phyloP scores from a whole-genome alignment of 2,329 filamentous ascomycete genomes.

The Bipolaris zeicola region DNA sequence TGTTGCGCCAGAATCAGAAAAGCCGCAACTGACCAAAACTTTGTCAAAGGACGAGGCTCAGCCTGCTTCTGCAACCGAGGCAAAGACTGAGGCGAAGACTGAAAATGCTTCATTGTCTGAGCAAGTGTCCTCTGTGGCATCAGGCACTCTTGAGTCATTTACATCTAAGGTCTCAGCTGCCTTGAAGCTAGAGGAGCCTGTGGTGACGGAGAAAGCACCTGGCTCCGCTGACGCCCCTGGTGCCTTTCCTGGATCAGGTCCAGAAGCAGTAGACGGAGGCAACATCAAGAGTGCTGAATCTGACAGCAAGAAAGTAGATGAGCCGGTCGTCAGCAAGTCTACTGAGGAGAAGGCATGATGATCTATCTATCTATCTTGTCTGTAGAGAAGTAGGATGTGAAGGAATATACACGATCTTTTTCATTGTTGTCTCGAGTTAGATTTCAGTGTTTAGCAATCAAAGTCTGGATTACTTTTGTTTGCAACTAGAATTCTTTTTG shows the following conservation, averaged over 20 bases:
- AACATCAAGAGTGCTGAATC: conserved; percentile 4
- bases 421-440: no score
- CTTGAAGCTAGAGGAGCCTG: conserved; percentile 14
- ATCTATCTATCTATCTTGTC: no score
- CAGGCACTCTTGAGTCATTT: conserved; percentile 4
- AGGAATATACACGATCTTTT: no score
- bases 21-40: conserved; percentile 10
- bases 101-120: conserved; percentile 3
- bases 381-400: neutral
- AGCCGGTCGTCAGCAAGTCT: neutral
- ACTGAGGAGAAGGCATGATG: conserved; percentile 4
- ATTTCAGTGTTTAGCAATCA: no score
- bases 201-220: conserved; percentile 16
- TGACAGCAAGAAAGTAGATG: conserved; percentile 14
- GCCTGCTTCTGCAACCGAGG: conserved; percentile 5
- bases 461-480: no score
- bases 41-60: conserved; percentile 11
- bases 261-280: conserved; percentile 11
- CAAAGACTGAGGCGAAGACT: neutral
- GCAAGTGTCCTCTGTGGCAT: conserved; percentile 5
- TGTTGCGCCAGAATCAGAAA: conserved; percentile 13
- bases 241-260: conserved; percentile 24
- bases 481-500: no score
- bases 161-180: conserved; percentile 7
- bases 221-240: conserved; percentile 28